phyloP scores from a whole-genome alignment of 2,329 filamentous ascomycete genomes.

The Sclerotinia trifoliorum region DNA sequence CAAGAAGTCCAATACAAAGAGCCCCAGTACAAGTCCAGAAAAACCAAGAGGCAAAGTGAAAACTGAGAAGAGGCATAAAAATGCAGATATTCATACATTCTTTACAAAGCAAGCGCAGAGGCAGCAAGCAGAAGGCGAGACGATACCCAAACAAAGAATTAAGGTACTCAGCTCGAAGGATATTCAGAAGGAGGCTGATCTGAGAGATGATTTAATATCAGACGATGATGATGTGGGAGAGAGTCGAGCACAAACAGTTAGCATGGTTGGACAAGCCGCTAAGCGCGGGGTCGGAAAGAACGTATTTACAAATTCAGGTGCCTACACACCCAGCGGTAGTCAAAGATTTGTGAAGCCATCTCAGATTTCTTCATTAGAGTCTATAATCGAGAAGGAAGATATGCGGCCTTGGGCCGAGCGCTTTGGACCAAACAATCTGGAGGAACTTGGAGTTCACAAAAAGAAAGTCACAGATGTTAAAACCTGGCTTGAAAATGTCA shows the following conservation, averaged over 20 bases:
- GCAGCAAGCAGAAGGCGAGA: constrained; percentile 33
- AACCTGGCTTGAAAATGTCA: constrained; percentile 75
- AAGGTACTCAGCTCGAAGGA: constrained; percentile 44
- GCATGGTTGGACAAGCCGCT: constrained; percentile 56
- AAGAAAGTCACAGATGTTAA: constrained; percentile 87
- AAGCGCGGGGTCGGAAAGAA: constrained; percentile 50
- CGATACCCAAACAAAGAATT: constrained; percentile 36
- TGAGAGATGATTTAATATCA: constrained; percentile 47
- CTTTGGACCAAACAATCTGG: constrained; percentile 71
- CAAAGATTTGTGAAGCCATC: constrained; percentile 53
- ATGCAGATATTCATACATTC: constrained; percentile 56
- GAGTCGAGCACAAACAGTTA: constrained; percentile 49
- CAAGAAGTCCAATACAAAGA: constrained; percentile 37
- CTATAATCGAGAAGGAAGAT: constrained; percentile 48
- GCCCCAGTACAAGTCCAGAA: constrained; percentile 47
- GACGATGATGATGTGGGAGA: constrained; percentile 58
- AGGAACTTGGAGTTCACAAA: constrained; percentile 91
- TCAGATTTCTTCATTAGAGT: constrained; percentile 26
- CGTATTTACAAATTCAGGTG: constrained; percentile 33
- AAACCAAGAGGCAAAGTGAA: constrained; percentile 45
- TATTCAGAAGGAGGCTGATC: constrained; percentile 52
- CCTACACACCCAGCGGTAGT: constrained; percentile 42
- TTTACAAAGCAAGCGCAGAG: constrained; percentile 62
- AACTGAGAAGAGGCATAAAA: constrained; percentile 51
- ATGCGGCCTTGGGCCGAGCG: constrained; percentile 82